phyloP scores from a whole-genome alignment of 371 early-diverging fungal genomes.

The Mortierella sp. region DNA sequence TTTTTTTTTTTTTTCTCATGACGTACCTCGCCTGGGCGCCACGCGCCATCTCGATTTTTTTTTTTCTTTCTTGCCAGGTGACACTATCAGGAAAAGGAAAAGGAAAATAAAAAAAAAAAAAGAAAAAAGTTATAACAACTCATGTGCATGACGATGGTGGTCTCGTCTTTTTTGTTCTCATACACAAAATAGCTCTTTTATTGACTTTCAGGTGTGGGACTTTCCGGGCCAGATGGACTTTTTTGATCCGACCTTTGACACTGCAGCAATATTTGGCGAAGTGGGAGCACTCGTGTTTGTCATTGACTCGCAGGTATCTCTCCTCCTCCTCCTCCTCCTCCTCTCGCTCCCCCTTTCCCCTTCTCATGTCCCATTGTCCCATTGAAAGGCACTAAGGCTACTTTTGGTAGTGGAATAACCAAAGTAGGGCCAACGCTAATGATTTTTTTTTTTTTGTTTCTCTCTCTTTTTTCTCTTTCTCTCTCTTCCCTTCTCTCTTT shows the following conservation, averaged over 20 bases:
- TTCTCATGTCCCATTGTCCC: no score
- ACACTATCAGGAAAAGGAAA: no score
- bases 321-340: neutral
- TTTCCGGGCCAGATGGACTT: conserved; percentile 93
- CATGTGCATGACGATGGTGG: neutral
- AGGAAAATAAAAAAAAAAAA: no score
- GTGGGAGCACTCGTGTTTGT: conserved; percentile 91
- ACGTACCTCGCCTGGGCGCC: neutral
- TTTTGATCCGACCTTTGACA: conserved; percentile 78
- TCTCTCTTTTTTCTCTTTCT: neutral
- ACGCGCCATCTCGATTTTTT: neutral
- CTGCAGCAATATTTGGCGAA: conserved; percentile 79
- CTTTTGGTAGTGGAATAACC: no score
- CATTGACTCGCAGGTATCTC: conserved; percentile 87
- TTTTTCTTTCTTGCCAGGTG: conserved; percentile 23
- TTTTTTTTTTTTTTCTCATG: neutral
- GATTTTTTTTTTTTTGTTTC: no score
- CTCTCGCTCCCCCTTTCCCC: neutral
- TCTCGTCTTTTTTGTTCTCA: neutral
- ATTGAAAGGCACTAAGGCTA: no score
- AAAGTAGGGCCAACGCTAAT: no score
- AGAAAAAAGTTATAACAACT: neutral
- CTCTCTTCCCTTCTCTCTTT: neutral
- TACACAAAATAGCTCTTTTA: conserved; percentile 73
- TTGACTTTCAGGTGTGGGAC: conserved; percentile 93